Evolutionary conservation across 768 basidiomycete genomes (phyloP), one percentile per base, ranked within the genome.

Genomic region (Zangia roseola): DNA sequence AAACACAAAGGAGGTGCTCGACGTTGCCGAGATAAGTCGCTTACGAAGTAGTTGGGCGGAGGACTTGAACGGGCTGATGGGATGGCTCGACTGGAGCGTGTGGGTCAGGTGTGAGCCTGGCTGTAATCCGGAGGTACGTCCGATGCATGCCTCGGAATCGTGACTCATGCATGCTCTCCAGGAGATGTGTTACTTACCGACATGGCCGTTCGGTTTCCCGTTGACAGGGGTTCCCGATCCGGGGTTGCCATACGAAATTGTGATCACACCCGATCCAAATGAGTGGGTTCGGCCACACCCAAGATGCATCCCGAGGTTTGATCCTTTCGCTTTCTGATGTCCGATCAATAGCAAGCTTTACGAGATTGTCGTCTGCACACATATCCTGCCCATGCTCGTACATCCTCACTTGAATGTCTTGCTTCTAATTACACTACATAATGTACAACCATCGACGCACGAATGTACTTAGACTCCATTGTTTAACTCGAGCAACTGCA

Each of bases 401-500:
- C 30, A 31, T 31, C 13, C 13, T 31, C 30, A 31, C 13, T 14
- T 13, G 13, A 31, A 31, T 31, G 3, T 14, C 12, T n/a, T 31
- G 30, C 30, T 31, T 31, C 30, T 2, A 14, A 13, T 2, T 31
- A 14, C 3, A 14, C 3, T 31, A 31, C 30, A 31, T 14, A 31
- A 14, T 14, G 14, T 10, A 28, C 5, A 28, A n/a, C 10, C 9
- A 10, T 4, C 14, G 30, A 40, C n/a, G 30, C 7, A 6, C 36
- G n/a, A n/a, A n/a, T n/a, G 13, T 12, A 16, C 10, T 21, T 39
- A 21, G 14, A 24, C 42, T 19, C 17, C 10, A 10, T 24, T 41
- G 34, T 52, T 75, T 64, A 92, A 67, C 90, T 93, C 19, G 91
- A 94, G 62, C 93, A 94, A 56, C 91, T 93, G 65, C 93, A 97